Evolutionary conservation across 257 asterid species (phyloP).

Genomic region (Penstemon eatonii): DNA sequence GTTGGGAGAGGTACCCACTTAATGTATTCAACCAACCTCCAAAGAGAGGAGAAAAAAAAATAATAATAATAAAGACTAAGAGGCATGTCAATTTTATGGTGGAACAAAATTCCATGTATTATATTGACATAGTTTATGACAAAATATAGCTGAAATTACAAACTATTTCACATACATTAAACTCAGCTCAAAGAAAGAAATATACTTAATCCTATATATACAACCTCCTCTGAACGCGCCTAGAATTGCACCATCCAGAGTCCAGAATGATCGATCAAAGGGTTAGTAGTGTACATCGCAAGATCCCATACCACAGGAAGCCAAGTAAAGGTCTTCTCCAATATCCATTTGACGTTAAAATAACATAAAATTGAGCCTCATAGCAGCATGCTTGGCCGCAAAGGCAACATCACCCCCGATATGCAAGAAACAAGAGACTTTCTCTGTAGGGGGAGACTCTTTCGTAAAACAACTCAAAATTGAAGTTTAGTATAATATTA

Average conservation of each 20-base stretch:
- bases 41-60: too few relatives aligned
- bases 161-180: slow-evolving; percentile 46
- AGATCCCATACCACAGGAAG: slow-evolving; percentile 27
- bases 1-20: too few relatives aligned
- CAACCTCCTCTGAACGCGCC: slow-evolving; percentile 49
- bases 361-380: slow-evolving; percentile 41
- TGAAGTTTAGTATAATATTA: neutral
- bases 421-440: slow-evolving; percentile 15
- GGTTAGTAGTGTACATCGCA: slow-evolving; percentile 57
- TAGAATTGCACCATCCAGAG: slow-evolving; percentile 38
- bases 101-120: slow-evolving; percentile 39
- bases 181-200: slow-evolving; percentile 40
- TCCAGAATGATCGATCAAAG: slow-evolving; percentile 42
- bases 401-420: slow-evolving; percentile 34
- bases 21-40: too few relatives aligned
- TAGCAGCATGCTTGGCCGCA: slow-evolving; percentile 40
- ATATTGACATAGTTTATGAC: slow-evolving; percentile 36
- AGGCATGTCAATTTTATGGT: neutral
- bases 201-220: slow-evolving; percentile 47
- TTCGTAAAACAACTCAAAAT: slow-evolving; percentile 27
- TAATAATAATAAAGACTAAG: too few relatives aligned
- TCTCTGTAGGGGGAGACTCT: slow-evolving; percentile 30
- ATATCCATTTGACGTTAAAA: slow-evolving; percentile 1
- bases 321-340: slow-evolving; percentile 27
- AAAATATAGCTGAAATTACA: slow-evolving; percentile 50